Percentiles rank a stretch among this genome's conserved stretches.
phyloP scores from a whole-genome alignment of 768 basidiomycete genomes.

The Daedalea quercina region DNA sequence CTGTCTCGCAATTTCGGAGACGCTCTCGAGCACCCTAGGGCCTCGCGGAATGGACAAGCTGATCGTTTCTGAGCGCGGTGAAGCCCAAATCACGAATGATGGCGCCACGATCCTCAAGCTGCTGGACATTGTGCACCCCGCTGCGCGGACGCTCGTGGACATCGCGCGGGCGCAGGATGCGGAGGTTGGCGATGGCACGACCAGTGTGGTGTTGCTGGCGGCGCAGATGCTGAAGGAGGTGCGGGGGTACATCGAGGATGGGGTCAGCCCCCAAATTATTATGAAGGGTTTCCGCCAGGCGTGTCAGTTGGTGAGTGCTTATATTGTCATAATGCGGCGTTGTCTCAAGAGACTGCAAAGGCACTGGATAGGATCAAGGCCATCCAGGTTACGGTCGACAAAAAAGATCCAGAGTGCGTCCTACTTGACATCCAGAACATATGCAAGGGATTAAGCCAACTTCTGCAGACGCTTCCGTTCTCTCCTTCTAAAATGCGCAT shows the following conservation, averaged over 20 bases:
- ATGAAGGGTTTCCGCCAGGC: slow-evolving; percentile 94
- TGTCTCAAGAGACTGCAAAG: slow-evolving; percentile 32
- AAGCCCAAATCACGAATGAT: slow-evolving; percentile 99
- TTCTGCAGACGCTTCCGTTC: slow-evolving; percentile 78
- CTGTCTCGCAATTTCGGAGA: slow-evolving; percentile 89
- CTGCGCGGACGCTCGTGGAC: slow-evolving; percentile 95
- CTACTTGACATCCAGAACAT: background rate
- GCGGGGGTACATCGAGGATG: slow-evolving; percentile 88
- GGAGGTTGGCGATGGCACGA: slow-evolving; percentile 97
- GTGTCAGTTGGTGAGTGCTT: slow-evolving; percentile 63
- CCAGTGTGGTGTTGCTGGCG: slow-evolving; percentile 90
- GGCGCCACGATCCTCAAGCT: slow-evolving; percentile 98
- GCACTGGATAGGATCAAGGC: slow-evolving; percentile 82
- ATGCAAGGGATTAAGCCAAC: background rate
- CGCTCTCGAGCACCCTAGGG: slow-evolving; percentile 90
- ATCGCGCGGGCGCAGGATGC: slow-evolving; percentile 98
- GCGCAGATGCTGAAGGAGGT: slow-evolving; percentile 94
- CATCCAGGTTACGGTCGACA: slow-evolving; percentile 87
- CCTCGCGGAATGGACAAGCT: slow-evolving; percentile 99
- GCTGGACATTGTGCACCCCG: slow-evolving; percentile 96
- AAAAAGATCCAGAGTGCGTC: slow-evolving; percentile 79
- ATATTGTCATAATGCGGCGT: background rate
- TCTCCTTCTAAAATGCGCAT: slow-evolving; percentile 91
- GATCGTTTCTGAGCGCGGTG: slow-evolving; percentile 88
- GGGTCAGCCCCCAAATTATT: slow-evolving; percentile 94